Evolutionary conservation across 495 filamentous ascomycete species (phyloP).

Genomic region (Neohortaea acidophila): DNA sequence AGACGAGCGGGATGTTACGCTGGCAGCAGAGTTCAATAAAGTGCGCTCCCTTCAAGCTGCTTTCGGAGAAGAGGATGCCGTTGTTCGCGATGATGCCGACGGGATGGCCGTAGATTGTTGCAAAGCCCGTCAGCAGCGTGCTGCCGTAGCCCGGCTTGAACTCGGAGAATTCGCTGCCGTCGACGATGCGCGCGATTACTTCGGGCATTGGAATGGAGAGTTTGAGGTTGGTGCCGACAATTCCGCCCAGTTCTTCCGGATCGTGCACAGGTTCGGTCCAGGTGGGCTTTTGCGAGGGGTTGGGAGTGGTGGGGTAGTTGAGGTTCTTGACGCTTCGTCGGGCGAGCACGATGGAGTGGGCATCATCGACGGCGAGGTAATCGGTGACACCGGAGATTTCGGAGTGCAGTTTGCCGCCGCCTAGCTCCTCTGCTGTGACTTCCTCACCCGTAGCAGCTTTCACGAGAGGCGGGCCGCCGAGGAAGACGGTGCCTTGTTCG

Average conservation of each 20-base stretch:
- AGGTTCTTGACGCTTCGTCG: conserved; percentile 73
- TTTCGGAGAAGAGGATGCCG: conserved; percentile 88
- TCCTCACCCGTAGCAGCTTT: conserved; percentile 94
- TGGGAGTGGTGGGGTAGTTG: conserved; percentile 32
- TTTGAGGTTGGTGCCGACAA: conserved; percentile 76
- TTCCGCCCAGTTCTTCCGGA: conserved; percentile 65
- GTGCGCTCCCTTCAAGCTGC: conserved; percentile 84
- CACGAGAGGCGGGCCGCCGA: conserved; percentile 87
- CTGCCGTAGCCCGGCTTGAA: conserved; percentile 89
- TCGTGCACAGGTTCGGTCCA: conserved; percentile 64
- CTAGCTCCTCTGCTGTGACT: conserved; percentile 82
- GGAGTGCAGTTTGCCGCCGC: conserved; percentile 83
- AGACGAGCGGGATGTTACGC: conserved; percentile 75
- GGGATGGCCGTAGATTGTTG: conserved; percentile 72
- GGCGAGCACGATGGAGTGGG: conserved; percentile 79
- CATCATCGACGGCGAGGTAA: conserved; percentile 88
- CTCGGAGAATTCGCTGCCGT: conserved; percentile 77
- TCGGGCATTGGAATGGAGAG: conserved; percentile 74
- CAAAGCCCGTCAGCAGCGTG: conserved; percentile 88
- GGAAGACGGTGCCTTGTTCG: conserved; percentile 89
- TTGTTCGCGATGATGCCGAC: conserved; percentile 95
- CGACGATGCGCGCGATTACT: conserved; percentile 86
- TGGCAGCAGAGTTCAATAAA: conserved; percentile 97
- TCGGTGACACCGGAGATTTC: conserved; percentile 90
- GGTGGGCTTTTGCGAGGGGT: neutral